Base-by-base conservation (phyloP, 345 rosid genomes). In the Clarkia xantiana region DNA sequence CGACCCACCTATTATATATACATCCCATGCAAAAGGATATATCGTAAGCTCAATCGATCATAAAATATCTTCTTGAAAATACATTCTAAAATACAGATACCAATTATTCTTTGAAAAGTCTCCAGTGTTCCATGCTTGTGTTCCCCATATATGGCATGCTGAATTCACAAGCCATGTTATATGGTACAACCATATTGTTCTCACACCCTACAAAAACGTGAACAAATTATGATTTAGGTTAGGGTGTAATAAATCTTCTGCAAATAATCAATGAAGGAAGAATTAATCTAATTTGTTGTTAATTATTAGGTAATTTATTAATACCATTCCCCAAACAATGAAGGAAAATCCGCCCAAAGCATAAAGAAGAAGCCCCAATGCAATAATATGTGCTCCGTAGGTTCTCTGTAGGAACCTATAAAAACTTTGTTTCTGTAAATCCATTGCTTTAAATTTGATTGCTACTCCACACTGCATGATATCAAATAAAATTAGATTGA, bases 251-350 rank as follows among this genome's bases (percentile, higher is more conserved):
- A n/a, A n/a, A n/a, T n/a, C n/a, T n/a, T n/a, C n/a, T n/a, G n/a
- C n/a, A n/a, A n/a, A 22, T 22, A 5, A 22, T 22, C 14, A n/a
- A 1, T 46, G 3, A 4, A 6, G 7, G 2, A 23, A 20, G 5
- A 22, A 22, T 5, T 22, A 2, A 22, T 2, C 2, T 2, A 22
- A 22, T 2, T 2, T 2, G 5, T 2, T 22, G 5, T 2, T 22
- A 2, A 22, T 22, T 22, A 5, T 0, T 15, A 18, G 17, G 0
- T 47, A 15, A 9, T 10, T 15, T 18, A 78, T 66, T n/a, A n/a
- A n/a, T 64, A 90, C 97, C 95, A 90, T 81, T 62, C 97, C 97
- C 95, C 95, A 90, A 0, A 77, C 81, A n/a, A 89, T 53, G 70
- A 78, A 89, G 20, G 96, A 88, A 25, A 84, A 52, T 15, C 88